phyloP scores from a whole-genome alignment of 805 yeast species.

The Saturnispora serradocipensis region DNA sequence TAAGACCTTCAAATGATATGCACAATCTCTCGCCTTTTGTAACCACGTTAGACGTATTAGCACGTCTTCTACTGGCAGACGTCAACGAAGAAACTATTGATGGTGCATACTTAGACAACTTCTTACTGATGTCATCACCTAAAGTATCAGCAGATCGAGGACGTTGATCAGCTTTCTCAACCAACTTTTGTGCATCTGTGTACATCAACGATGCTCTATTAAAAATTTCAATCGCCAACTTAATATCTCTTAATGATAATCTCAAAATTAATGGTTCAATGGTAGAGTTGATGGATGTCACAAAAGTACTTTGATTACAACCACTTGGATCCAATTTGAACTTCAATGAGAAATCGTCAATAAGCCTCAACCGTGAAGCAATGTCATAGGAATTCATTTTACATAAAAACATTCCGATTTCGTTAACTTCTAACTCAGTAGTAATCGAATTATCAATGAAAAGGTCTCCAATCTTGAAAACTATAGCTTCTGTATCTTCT shows the following conservation, averaged over 20 bases:
- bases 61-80: conserved; percentile 18
- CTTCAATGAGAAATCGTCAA: conserved; percentile 83
- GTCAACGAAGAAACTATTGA: conserved; percentile 49
- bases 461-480: conserved; percentile 77
- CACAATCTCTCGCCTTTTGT: conserved; percentile 61
- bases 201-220: conserved; percentile 59
- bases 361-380: conserved; percentile 53
- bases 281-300: conserved; percentile 59
- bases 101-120: conserved; percentile 59
- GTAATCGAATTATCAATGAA: conserved; percentile 60
- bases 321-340: conserved; percentile 64
- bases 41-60: conserved; percentile 28
- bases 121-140: conserved; percentile 55
- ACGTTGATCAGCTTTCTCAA: conserved; percentile 9
- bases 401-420: conserved; percentile 80
- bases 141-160: conserved; percentile 28
- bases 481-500: conserved; percentile 73
- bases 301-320: conserved; percentile 45
- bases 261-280: conserved; percentile 76
- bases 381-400: conserved; percentile 57
- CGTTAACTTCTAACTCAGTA: conserved; percentile 56
- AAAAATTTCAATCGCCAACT: conserved; percentile 66
- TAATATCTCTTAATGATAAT: conserved; percentile 77
- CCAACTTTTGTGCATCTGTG: conserved; percentile 14
- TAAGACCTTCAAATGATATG: conserved; percentile 62